Evolutionary conservation across 116 monocot species (phyloP).

Genomic region (Iris pallida): DNA sequence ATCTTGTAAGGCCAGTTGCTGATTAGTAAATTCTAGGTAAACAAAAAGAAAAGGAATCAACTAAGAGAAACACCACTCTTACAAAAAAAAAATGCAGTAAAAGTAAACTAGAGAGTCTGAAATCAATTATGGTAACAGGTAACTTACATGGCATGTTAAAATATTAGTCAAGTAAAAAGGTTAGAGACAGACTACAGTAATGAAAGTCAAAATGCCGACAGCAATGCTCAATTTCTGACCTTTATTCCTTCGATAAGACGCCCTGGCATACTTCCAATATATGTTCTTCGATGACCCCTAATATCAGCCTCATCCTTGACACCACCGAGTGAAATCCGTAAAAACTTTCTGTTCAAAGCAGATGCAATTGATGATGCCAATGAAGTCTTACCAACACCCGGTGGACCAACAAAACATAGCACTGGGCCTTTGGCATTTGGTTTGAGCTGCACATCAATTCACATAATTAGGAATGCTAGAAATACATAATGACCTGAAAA

Average conservation of each 20-base stretch:
- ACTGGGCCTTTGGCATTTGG: slow-evolving; percentile 96
- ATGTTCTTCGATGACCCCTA: slow-evolving; percentile 95
- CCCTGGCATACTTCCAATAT: slow-evolving; percentile 99
- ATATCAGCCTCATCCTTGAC: slow-evolving; percentile 99
- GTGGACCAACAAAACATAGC: slow-evolving; percentile 97
- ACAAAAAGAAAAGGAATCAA: too few species aligned
- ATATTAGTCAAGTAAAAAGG: too few species aligned
- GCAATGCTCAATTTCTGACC: slow-evolving; percentile 30
- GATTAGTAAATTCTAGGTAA: too few species aligned
- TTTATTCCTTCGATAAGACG: slow-evolving; percentile 95
- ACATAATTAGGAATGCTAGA: background rate
- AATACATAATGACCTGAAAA: background rate
- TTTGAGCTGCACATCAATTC: slow-evolving; percentile 74
- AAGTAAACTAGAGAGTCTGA: too few species aligned
- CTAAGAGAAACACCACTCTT: too few species aligned
- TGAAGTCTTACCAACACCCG: slow-evolving; percentile 98
- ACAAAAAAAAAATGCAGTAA: too few species aligned
- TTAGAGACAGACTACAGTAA: too few species aligned
- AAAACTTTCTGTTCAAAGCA: slow-evolving; percentile 88
- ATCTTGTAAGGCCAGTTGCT: too few species aligned
- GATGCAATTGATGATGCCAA: slow-evolving; percentile 95
- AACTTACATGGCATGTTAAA: too few species aligned
- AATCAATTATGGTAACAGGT: too few species aligned
- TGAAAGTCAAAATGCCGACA: too few species aligned
- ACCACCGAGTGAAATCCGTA: slow-evolving; percentile 95